phyloP scores from a whole-genome alignment of 2,329 filamentous ascomycete genomes.

The Fusarium armeniacum region DNA sequence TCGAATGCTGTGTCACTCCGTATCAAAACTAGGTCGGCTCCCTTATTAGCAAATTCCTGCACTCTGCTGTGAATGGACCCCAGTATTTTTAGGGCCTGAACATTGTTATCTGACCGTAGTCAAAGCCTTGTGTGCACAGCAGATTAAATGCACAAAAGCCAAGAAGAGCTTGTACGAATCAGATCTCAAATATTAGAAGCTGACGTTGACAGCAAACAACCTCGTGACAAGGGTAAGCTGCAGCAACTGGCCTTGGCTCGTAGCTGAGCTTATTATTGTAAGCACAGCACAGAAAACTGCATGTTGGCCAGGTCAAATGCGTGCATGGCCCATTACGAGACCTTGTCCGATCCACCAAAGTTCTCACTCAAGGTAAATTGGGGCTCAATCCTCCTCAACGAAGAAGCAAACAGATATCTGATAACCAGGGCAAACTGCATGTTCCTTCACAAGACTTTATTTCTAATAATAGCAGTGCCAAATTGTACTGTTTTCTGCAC shows the following conservation, averaged over 20 bases:
- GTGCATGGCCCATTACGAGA: constrained; percentile 19
- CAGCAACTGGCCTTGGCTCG: background rate
- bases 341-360: constrained; percentile 14
- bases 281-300: constrained; percentile 3
- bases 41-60: background rate
- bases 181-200: background rate
- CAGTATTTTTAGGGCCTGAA: background rate
- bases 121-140: background rate
- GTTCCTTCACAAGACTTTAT: constrained; percentile 4
- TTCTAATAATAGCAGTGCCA: constrained; percentile 26
- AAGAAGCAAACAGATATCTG: background rate
- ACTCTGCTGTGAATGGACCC: background rate
- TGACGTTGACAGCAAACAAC: constrained; percentile 1
- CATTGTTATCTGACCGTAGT: constrained; percentile 20
- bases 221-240: background rate
- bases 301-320: constrained; percentile 4
- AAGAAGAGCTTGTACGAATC: background rate
- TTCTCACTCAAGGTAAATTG: constrained; percentile 1
- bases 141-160: constrained; percentile 1
- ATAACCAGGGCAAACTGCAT: background rate
- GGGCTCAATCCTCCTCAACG: constrained; percentile 4
- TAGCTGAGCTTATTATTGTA: constrained; percentile 11
- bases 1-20: constrained; percentile 26
- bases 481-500: constrained; percentile 2
- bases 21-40: background rate